phyloP scores from a whole-genome alignment of 805 yeast genomes.

The Nakazawaea ambrosiae region DNA sequence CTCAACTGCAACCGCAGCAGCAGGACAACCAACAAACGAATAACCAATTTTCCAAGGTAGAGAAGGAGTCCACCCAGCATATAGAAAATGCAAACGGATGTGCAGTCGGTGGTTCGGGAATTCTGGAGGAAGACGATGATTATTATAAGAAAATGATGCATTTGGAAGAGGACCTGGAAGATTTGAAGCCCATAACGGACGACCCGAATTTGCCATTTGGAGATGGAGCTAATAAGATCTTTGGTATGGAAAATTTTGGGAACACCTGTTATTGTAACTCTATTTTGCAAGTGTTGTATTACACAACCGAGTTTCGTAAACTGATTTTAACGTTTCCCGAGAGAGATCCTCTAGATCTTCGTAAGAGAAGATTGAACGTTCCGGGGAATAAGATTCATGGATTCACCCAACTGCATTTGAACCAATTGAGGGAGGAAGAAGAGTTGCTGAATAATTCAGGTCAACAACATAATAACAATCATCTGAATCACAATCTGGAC shows the following conservation, averaged over 20 bases:
- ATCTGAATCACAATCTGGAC: neutral
- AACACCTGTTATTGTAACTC: slow-evolving; percentile 95
- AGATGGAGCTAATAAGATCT: slow-evolving; percentile 62
- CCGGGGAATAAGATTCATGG: slow-evolving; percentile 35
- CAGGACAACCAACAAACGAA: no score
- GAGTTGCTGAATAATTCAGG: neutral
- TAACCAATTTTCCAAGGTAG: no score
- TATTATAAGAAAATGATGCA: neutral
- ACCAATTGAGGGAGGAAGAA: neutral
- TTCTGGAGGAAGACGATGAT: neutral
- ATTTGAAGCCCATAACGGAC: slow-evolving; percentile 16
- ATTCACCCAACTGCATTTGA: slow-evolving; percentile 18
- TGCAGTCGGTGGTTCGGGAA: neutral
- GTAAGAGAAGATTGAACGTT: slow-evolving; percentile 33
- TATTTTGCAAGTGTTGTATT: slow-evolving; percentile 80
- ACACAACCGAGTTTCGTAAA: slow-evolving; percentile 61
- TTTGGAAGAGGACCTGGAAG: slow-evolving; percentile 17
- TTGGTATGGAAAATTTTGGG: slow-evolving; percentile 81
- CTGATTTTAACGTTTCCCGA: slow-evolving; percentile 43
- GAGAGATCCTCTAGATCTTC: slow-evolving; percentile 21
- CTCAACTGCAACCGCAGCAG: neutral
- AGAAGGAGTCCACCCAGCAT: slow-evolving; percentile 10
- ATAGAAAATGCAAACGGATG: slow-evolving; percentile 6
- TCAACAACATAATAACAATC: neutral
- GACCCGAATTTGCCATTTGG: slow-evolving; percentile 42